Base-by-base conservation (phyloP, 2,329 filamentous ascomycete genomes). In the Cercospora sp. region DNA sequence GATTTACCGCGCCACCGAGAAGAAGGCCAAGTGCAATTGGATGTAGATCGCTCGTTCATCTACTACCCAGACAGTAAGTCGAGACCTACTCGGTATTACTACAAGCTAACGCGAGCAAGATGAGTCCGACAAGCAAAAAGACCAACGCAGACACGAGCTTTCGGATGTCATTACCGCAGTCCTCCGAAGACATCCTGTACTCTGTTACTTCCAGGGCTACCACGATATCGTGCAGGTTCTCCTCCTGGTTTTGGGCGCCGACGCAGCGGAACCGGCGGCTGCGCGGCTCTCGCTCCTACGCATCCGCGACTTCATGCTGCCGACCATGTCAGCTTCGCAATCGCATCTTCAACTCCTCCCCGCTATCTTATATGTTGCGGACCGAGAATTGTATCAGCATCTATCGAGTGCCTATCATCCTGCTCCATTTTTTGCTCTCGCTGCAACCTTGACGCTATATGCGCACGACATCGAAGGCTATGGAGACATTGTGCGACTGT, bases 211-310 rank as follows among this genome's bases (percentile, higher is more conserved):
- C 80, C 95, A 99, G 82, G 95, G 95, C 78, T 99, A 96, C 79
- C 95, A 99, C 80, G 95, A 99, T 82, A 98, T 99, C 76, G 95
- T 92, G 74, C 96, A 99, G 81, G 95, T 99, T 26, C 86, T 99
- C 68, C 87, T 98, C 48, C 86, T 99, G 13, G 94, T 97, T 10
- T 85, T 99, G 3, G 90, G 90, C 0, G 82, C 87, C 9, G 76
- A 84, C 23, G 78, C 84, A 64, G 89, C 91, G 16, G 83, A 86
- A 18, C 79, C 84, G 6, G 88, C 90, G 16, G 88, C 96, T 33
- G 86, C 91, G 36, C 90, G 91, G n/a, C 88, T 99, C 67, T 97
- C 94, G 3, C 85, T 94, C 33, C 86, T 98, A 55, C 91, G 93
- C 63, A 97, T 99, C 77, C 89, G 95, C 70, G 95, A 99, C 81